phyloP scores from a whole-genome alignment of 352 stramenopile genomes.

The Nothophytophthora sp. region DNA sequence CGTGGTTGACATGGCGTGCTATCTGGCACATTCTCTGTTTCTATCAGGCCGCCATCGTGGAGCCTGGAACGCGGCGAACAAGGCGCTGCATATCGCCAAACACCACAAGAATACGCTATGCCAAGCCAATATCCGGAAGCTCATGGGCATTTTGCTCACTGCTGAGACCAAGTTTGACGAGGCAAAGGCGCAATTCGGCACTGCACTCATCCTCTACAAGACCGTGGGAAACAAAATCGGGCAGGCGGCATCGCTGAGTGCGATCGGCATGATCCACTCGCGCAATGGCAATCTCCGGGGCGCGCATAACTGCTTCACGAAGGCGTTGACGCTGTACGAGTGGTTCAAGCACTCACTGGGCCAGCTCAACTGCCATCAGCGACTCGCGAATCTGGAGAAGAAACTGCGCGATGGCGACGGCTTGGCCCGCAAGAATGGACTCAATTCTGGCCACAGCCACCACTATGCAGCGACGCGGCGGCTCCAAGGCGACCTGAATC shows the following conservation, averaged over 20 bases:
- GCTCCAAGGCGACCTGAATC: slow-evolving; percentile 79
- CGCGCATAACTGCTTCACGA: slow-evolving; percentile 81
- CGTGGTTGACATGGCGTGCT: slow-evolving; percentile 70
- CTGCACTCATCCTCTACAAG: slow-evolving; percentile 78
- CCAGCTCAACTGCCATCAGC: slow-evolving; percentile 81
- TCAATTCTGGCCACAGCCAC: slow-evolving; percentile 65
- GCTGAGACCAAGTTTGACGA: slow-evolving; percentile 85
- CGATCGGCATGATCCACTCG: slow-evolving; percentile 82
- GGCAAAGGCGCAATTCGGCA: slow-evolving; percentile 78
- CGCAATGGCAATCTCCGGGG: slow-evolving; percentile 76
- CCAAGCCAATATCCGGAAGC: slow-evolving; percentile 74
- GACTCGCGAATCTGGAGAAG: slow-evolving; percentile 83
- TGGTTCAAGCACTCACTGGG: slow-evolving; percentile 83
- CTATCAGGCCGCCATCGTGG: slow-evolving; percentile 71
- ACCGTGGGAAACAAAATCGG: slow-evolving; percentile 73
- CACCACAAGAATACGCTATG: slow-evolving; percentile 64
- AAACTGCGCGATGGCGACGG: slow-evolving; percentile 77
- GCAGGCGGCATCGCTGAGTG: slow-evolving; percentile 71
- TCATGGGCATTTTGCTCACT: slow-evolving; percentile 80
- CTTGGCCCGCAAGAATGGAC: slow-evolving; percentile 50
- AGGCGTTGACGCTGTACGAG: slow-evolving; percentile 78
- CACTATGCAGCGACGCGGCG: slow-evolving; percentile 77
- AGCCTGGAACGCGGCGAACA: slow-evolving; percentile 73
- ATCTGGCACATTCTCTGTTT: slow-evolving; percentile 76
- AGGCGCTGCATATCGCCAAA: slow-evolving; percentile 76